Conservation (phyloP, 306 rosid species). For the Glycine tomentella region DNA sequence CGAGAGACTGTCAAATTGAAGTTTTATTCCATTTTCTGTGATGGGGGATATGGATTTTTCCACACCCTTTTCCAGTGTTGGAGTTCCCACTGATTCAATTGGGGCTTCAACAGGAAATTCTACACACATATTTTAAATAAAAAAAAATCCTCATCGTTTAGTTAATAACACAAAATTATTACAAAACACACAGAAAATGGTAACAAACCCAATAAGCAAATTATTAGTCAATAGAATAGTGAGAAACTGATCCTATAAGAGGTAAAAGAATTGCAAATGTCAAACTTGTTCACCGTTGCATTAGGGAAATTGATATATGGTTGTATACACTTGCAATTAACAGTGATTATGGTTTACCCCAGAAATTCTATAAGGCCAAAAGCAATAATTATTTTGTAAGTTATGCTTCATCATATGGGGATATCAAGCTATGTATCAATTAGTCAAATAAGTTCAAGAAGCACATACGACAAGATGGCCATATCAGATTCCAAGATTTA, state of each 20-base stretch:
- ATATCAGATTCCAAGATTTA: slow-evolving; percentile 25
- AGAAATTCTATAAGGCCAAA: slow-evolving; percentile 24
- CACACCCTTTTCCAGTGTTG: slow-evolving; percentile 41
- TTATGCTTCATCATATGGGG: slow-evolving; percentile 11
- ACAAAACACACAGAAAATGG: slow-evolving; percentile 35
- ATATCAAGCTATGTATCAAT: slow-evolving; percentile 28
- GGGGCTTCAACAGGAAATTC: slow-evolving; percentile 45
- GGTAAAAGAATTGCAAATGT: slow-evolving; percentile 17
- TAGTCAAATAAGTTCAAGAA: slow-evolving; percentile 33
- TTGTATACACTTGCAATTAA: slow-evolving; percentile 18
- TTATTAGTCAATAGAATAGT: neutral
- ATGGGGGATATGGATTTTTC: slow-evolving; percentile 40
- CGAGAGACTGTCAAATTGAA: slow-evolving; percentile 62
- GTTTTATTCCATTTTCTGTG: slow-evolving; percentile 43
- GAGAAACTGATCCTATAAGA: slow-evolving; percentile 24
- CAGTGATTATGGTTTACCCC: slow-evolving; percentile 3
- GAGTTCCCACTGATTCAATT: slow-evolving; percentile 41
- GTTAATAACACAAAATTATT: slow-evolving; percentile 22
- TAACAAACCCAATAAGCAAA: slow-evolving; percentile 19
- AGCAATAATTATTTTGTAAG: slow-evolving; percentile 15
- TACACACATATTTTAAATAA: slow-evolving; percentile 29
- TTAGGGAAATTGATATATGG: neutral
- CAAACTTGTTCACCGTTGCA: slow-evolving; percentile 15
- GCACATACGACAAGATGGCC: slow-evolving; percentile 13
- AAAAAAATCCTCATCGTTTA: slow-evolving; percentile 22